Base-by-base conservation (phyloP, 2,329 filamentous ascomycete species). In the Diaporthe citriasiana region DNA sequence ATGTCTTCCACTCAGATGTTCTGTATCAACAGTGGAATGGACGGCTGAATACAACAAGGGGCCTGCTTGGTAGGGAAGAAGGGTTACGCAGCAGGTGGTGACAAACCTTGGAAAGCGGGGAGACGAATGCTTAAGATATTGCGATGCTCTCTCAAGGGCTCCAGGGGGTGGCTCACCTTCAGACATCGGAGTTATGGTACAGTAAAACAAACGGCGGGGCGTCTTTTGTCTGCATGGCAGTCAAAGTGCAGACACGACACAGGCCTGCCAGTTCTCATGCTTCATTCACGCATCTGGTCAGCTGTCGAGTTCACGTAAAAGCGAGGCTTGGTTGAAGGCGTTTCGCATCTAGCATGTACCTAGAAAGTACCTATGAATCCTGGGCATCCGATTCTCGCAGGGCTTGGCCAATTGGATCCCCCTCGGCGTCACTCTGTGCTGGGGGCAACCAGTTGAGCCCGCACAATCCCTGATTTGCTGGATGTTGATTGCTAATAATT, bases 401-500 rank as follows among this genome's bases (percentile, higher is more conserved):
- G 60, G 45, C 19, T 66, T 51, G 63, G 63, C 63, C 45, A 66
- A 51, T 51, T 51, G 63, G 42, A 38, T 25, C 22, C 30, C 27
- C 30, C 40, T 25, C 30, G 47, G 40, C 63, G 63, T 66, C 63
- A 51, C 60, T 50, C 38, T 27, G 22, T 51, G 45, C 63, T 51
- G 60, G 60, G 42, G 42, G 40, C 40, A 47, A 65, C 60, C 42
- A 35, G 59, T 47, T 30, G 13, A 63, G 13, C 9, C 59, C 38
- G 42, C 30, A 45, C 35, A 25, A 66, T 66, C 60, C 60, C 45
- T 66, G 60, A 22, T 25, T 19, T 51, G 45, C 45, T 66, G 7
- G 35, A 9, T 35, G 60, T 50, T 66, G 63, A 66, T 66, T 66
- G 60, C 45, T 66, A 51, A 51, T 66, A 25, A 66, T 66, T 51